These are phyloP conservation scores for Aureobasidium uvarum DNA, from an alignment of 2,329 filamentous ascomycete species.

Conservation along the genomic window DNA sequence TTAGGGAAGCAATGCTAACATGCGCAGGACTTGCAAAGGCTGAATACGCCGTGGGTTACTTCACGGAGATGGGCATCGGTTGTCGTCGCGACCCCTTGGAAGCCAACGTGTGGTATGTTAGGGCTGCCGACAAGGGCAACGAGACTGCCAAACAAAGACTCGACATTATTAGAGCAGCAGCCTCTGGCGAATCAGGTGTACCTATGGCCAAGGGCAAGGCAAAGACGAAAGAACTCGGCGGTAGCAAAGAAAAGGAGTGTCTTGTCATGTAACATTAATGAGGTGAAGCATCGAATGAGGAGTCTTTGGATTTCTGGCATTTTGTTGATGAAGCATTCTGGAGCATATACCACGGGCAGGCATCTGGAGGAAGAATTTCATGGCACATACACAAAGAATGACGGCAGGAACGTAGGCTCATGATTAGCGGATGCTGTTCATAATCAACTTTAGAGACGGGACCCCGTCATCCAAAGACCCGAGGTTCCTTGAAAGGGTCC, in stretches of 20 bases:
- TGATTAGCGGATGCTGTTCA: not conserved
- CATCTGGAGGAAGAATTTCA: not conserved
- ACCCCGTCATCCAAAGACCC: not conserved
- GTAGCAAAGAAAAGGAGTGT: conserved; percentile 31
- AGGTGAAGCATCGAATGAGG: conserved; percentile 9
- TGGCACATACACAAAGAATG: not conserved
- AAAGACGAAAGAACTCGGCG: conserved; percentile 36
- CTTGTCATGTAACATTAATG: conserved; percentile 29
- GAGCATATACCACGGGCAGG: conserved; percentile 3
- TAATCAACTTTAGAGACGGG: no score
- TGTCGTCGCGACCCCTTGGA: conserved; percentile 92
- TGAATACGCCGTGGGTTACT: conserved; percentile 95
- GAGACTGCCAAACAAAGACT: conserved; percentile 84
- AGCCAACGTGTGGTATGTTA: conserved; percentile 98
- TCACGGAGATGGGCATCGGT: conserved; percentile 97
- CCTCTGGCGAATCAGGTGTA: conserved; percentile 46
- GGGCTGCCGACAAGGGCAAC: conserved; percentile 87
- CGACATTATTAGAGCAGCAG: conserved; percentile 79
- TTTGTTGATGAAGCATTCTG: not conserved
- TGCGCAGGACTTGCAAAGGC: conserved; percentile 62
- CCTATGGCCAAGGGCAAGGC: conserved; percentile 39
- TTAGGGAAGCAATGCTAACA: not conserved
- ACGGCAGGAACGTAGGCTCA: not conserved
- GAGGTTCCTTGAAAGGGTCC: not conserved
- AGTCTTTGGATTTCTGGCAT: conserved; percentile 8